Evolutionary conservation across 208 protist genomes (phyloP).

Genomic region (Porcisia deanei): DNA sequence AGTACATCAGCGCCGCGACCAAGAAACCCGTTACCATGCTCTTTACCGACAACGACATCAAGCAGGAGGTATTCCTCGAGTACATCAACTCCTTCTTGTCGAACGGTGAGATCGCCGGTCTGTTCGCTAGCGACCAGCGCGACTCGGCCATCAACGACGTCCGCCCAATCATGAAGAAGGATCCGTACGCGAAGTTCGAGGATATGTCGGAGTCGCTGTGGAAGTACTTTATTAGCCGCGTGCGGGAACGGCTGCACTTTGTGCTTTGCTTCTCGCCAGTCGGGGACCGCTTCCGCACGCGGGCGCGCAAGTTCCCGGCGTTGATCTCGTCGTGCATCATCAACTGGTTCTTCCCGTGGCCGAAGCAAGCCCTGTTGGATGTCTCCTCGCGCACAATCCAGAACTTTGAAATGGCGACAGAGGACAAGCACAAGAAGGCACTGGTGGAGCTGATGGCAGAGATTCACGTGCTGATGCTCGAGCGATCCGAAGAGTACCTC

Average conservation of each 20-base stretch:
- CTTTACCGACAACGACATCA: constrained; percentile 98
- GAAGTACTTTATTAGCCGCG: constrained; percentile 97
- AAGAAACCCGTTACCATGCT: constrained; percentile 94
- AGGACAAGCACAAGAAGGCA: constrained; percentile 87
- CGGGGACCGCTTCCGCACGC: constrained; percentile 96
- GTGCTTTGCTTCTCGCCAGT: constrained; percentile 98
- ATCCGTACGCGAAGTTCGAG: constrained; percentile 92
- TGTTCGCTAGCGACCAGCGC: constrained; percentile 98
- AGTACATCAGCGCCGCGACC: constrained; percentile 87
- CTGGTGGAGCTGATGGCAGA: constrained; percentile 93
- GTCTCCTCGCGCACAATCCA: constrained; percentile 92
- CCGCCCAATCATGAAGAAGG: constrained; percentile 94
- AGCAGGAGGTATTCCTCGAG: constrained; percentile 98
- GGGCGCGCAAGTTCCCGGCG: constrained; percentile 97
- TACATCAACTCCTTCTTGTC: constrained; percentile 98
- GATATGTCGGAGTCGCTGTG: constrained; percentile 96
- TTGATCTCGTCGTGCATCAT: constrained; percentile 97
- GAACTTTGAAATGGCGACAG: constrained; percentile 92
- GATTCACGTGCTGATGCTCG: constrained; percentile 90
- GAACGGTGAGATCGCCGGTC: constrained; percentile 95
- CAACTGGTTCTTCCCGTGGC: constrained; percentile 99
- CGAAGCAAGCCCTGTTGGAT: constrained; percentile 94
- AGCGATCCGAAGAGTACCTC: constrained; percentile 93
- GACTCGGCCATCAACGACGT: constrained; percentile 97
- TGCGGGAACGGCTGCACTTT: constrained; percentile 97